phyloP scores from a whole-genome alignment of 139 green algal species.

The Bryopsis sp. region DNA sequence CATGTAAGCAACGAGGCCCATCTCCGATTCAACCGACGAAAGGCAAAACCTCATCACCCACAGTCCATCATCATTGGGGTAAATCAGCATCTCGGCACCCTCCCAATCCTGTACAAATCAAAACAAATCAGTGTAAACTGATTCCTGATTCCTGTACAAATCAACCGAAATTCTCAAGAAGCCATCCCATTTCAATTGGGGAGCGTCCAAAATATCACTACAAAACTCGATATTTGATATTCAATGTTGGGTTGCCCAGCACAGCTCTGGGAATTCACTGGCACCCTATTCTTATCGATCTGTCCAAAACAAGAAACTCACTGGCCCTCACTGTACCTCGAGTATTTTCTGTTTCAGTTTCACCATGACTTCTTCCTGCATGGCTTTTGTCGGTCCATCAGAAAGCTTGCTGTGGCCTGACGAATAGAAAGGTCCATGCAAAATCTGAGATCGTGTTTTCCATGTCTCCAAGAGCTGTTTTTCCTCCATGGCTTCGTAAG shows the following conservation, averaged over 20 bases:
- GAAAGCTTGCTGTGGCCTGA: slow-evolving; percentile 28
- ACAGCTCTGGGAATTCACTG: too few relatives aligned
- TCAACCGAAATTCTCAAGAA: too few relatives aligned
- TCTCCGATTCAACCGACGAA: slow-evolving; percentile 25
- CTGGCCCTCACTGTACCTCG: too few relatives aligned
- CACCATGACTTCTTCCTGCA: slow-evolving; percentile 28
- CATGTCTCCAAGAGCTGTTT: background rate
- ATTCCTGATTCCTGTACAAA: too few relatives aligned
- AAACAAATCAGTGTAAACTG: too few relatives aligned
- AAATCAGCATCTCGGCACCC: slow-evolving; percentile 31
- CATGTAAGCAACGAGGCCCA: slow-evolving; percentile 45
- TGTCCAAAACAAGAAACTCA: too few relatives aligned
- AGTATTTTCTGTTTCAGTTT: slow-evolving; percentile 26
- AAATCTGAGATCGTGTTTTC: background rate
- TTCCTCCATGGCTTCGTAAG: slow-evolving; percentile 28
- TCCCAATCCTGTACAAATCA: slow-evolving; percentile 31
- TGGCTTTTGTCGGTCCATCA: slow-evolving; percentile 25
- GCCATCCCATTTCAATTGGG: too few relatives aligned
- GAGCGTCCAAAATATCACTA: too few relatives aligned
- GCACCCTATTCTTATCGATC: too few relatives aligned
- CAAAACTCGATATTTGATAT: too few relatives aligned
- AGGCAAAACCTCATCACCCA: slow-evolving; percentile 41
- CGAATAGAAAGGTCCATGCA: slow-evolving; percentile 14
- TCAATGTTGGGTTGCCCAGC: too few relatives aligned
- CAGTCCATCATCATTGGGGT: slow-evolving; percentile 44